These are phyloP conservation scores for Pseudogymnoascus sp. DNA, from an alignment of 2,329 filamentous ascomycete species.

Conservation along the genomic window DNA sequence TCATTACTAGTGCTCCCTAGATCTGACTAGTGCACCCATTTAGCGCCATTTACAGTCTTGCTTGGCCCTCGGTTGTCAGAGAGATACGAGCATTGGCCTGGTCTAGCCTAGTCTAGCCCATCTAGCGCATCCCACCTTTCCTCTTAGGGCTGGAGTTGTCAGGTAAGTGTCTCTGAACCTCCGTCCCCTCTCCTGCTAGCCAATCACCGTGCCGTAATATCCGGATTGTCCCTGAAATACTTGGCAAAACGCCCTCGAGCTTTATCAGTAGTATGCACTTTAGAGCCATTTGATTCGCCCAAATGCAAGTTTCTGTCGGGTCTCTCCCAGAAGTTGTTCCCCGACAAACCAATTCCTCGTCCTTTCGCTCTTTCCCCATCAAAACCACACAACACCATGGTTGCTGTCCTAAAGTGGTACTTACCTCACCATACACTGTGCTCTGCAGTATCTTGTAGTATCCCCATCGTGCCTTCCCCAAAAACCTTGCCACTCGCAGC, in stretches of 20 bases:
- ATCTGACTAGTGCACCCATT: background rate
- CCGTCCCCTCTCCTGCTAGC: background rate
- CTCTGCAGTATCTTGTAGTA: no score
- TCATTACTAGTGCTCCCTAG: background rate
- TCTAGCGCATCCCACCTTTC: no score
- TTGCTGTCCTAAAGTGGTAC: no score
- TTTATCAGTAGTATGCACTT: no score
- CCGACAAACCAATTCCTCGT: background rate
- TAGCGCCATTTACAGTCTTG: background rate
- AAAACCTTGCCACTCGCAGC: background rate
- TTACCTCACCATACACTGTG: no score
- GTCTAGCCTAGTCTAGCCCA: no score
- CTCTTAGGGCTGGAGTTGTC: background rate
- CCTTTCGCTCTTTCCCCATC: background rate
- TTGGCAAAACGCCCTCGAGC: background rate
- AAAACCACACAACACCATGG: background rate
- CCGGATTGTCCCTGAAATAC: background rate
- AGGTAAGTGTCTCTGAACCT: background rate
- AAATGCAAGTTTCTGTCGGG: no score
- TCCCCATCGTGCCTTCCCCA: background rate
- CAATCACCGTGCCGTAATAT: background rate
- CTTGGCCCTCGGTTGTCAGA: constrained; percentile 1
- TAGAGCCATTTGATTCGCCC: background rate
- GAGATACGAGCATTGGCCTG: background rate
- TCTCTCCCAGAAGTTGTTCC: background rate